Base-by-base conservation (phyloP, 2,329 filamentous ascomycete genomes). In the Colletotrichum gigasporum region DNA sequence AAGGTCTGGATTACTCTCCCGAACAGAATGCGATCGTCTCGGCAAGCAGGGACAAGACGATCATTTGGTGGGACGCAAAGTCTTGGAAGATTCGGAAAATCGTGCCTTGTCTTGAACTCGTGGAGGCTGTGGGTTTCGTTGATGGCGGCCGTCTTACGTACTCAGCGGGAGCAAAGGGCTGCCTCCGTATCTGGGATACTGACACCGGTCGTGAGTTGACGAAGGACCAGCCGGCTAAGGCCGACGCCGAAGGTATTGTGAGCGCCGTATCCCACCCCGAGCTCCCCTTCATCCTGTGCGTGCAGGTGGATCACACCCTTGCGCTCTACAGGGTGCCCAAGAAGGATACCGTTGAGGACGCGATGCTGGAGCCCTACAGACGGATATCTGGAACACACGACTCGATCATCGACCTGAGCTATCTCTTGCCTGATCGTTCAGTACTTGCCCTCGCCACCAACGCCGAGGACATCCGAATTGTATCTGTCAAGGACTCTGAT, bases 321-420 rank as follows among this genome's bases (percentile, higher is more conserved):
- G 86, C 91, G 48, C 80, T 97, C 30, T 93, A 95, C 75, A 84
- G 72, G 64, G 75, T 73, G 51, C 85, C 73, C 50, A 86, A 69
- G 57, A 78, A 79, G 63, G 72, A 75, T 10, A 69, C 75, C 42
- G 51, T 55, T 7, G 48, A 48, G n/a, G 65, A 41, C 2, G 10
- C 52, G 0, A 41, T 63, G 30, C 83, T 74, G 71, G 81, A 78
- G 73, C 91, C 79, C 1, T 85, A 92, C 44, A 88, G 92, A 69
- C 88, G 93, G 44, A 96, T 99, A 69, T 97, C 95, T 4, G 96
- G 96, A 55, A 97, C 96, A 6, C 94, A 98, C 76, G 96, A 99
- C 75, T 96, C 99, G 76, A 94, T 99, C 54, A 97, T 99, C 69
- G 96, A 99, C 74, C 81, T 99, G 32, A 92, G 91, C 28, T 97